Evolutionary conservation across 805 yeast genomes (phyloP).

Genomic region (Cyberlindnera maritima): DNA sequence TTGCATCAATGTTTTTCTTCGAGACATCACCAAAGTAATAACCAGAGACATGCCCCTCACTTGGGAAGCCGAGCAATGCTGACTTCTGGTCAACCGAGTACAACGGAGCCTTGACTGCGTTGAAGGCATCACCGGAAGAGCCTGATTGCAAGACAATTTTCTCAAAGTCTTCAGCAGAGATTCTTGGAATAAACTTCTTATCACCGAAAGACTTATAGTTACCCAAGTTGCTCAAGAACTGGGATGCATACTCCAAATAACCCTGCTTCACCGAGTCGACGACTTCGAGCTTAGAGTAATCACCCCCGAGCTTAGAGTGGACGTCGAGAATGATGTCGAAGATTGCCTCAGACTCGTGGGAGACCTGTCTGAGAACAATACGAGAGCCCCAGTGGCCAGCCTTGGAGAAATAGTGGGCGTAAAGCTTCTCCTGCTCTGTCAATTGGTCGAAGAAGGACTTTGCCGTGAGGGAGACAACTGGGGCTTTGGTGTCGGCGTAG

Average conservation of each 20-base stretch:
- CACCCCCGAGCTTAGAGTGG: conserved; percentile 49
- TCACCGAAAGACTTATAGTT: conserved; percentile 89
- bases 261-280: conserved; percentile 36
- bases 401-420: conserved; percentile 80
- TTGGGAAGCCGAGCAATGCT: conserved; percentile 73
- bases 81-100: conserved; percentile 47
- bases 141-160: conserved; percentile 43
- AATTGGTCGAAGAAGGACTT: conserved; percentile 66
- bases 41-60: conserved; percentile 68
- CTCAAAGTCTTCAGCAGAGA: conserved; percentile 47
- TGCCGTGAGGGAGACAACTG: conserved; percentile 68
- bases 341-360: conserved; percentile 75
- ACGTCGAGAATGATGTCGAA: conserved; percentile 65
- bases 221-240: conserved; percentile 71
- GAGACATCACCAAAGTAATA: conserved; percentile 63
- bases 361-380: conserved; percentile 75
- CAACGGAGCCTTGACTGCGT: conserved; percentile 44
- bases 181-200: conserved; percentile 74
- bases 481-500: conserved; percentile 62
- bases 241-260: conserved; percentile 74
- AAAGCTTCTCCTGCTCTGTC: conserved; percentile 55
- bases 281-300: conserved; percentile 39
- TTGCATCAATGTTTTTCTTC: conserved; percentile 58
- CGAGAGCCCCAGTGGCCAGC: conserved; percentile 86
- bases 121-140: conserved; percentile 30